phyloP scores from a whole-genome alignment of 768 basidiomycete species.

The Myochromella boudieri region DNA sequence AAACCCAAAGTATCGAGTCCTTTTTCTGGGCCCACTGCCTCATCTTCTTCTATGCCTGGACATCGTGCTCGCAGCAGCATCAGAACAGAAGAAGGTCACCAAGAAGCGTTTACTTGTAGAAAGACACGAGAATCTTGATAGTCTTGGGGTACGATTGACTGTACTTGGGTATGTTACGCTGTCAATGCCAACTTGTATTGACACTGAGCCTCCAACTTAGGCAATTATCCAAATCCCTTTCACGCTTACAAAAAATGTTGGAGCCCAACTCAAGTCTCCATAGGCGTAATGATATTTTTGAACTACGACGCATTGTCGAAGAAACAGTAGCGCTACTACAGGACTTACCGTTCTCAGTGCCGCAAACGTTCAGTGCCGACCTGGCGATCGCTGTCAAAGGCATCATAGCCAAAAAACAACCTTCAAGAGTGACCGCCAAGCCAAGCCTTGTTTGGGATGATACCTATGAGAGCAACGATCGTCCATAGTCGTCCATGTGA shows the following conservation, averaged over 20 bases:
- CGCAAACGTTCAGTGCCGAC: conserved; percentile 21
- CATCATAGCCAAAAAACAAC: conserved; percentile 23
- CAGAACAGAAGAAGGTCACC: conserved; percentile 26
- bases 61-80: conserved; percentile 21
- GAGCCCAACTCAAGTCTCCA: conserved; percentile 31
- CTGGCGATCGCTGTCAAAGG: conserved; percentile 31
- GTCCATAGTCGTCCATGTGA: no score
- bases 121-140: conserved; percentile 35
- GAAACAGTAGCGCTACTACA: conserved; percentile 27
- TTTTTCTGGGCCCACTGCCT: conserved; percentile 40
- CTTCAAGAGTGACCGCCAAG: conserved; percentile 14
- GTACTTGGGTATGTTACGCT: conserved; percentile 30
- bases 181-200: not conserved
- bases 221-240: conserved; percentile 6
- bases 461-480: no score
- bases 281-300: conserved; percentile 16
- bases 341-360: conserved; percentile 18
- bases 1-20: conserved; percentile 28
- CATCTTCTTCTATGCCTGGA: conserved; percentile 42
- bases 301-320: conserved; percentile 25
- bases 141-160: conserved; percentile 26
- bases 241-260: conserved; percentile 19
- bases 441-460: conserved; percentile 20
- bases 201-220: conserved; percentile 4
- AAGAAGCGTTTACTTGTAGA: conserved; percentile 28